Conservation (phyloP, 768 basidiomycete genomes). For the Coprinellus micaceus region DNA sequence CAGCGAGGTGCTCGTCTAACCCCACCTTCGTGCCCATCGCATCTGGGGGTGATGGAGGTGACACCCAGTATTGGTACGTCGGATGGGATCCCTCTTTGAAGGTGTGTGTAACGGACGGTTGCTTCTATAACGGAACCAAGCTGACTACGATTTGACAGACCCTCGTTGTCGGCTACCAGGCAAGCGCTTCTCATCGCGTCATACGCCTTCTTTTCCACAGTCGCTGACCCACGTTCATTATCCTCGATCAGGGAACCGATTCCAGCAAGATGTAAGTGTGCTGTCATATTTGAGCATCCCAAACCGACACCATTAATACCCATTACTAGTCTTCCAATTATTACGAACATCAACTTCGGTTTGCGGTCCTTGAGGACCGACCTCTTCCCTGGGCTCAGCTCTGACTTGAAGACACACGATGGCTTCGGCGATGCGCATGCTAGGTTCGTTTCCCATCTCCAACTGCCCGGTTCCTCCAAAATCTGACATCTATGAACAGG, state of each 20-base stretch:
- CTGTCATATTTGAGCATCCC: no score
- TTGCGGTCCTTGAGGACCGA: conserved; percentile 35
- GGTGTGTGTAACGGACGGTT: conserved; percentile 12
- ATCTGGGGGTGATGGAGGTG: conserved; percentile 45
- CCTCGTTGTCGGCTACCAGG: conserved; percentile 36
- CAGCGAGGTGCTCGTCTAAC: background rate
- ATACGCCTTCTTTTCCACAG: conserved; percentile 4
- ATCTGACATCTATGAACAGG: background rate
- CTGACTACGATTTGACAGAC: conserved; percentile 19
- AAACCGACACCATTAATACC: background rate
- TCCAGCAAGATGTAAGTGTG: conserved; percentile 13
- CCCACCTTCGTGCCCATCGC: conserved; percentile 41
- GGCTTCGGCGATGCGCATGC: conserved; percentile 55
- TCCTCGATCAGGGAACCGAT: conserved; percentile 10
- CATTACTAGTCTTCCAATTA: conserved; percentile 36
- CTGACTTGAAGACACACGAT: conserved; percentile 43
- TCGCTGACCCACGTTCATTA: background rate
- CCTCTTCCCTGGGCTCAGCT: conserved; percentile 54
- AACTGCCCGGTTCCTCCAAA: background rate
- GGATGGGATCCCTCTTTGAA: conserved; percentile 34
- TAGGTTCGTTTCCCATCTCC: conserved; percentile 5
- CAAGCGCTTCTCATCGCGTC: no score
- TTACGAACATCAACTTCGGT: conserved; percentile 47
- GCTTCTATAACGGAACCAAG: no score
- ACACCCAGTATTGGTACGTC: conserved; percentile 45